Evolutionary conservation across 345 rosid genomes (phyloP).

Genomic region (Tarenaya hassleriana): DNA sequence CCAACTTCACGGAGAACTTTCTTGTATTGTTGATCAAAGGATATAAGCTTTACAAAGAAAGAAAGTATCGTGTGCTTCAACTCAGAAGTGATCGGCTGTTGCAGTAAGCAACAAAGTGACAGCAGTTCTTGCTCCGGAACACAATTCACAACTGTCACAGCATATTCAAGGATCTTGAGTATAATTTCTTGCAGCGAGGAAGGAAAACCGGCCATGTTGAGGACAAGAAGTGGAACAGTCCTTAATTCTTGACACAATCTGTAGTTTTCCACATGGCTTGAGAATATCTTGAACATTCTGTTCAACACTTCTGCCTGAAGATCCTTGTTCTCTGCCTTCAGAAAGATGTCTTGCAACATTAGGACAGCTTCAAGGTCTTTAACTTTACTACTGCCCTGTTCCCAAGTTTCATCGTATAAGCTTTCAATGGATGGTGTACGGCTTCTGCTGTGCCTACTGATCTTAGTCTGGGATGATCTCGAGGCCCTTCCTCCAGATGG

Average conservation of each 20-base stretch:
- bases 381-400: conserved; percentile 66
- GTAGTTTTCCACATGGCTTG: conserved; percentile 96
- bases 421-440: conserved; percentile 54
- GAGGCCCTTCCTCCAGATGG: conserved; percentile 44
- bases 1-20: conserved; percentile 98
- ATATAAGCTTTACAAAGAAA: conserved; percentile 89
- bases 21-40: conserved; percentile 98
- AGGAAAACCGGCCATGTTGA: conserved; percentile 95
- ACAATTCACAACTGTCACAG: conserved; percentile 97
- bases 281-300: conserved; percentile 95
- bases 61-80: conserved; percentile 88
- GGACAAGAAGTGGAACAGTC: conserved; percentile 91
- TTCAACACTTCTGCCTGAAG: conserved; percentile 96
- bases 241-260: conserved; percentile 83
- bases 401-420: conserved; percentile 71
- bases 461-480: conserved; percentile 46
- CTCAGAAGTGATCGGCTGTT: conserved; percentile 87
- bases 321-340: conserved; percentile 75
- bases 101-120: conserved; percentile 95
- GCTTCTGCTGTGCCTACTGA: conserved; percentile 56
- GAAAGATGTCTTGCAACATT: conserved; percentile 93
- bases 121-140: conserved; percentile 98
- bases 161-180: conserved; percentile 95
- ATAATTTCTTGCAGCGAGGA: conserved; percentile 86
- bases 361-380: conserved; percentile 99